Evolutionary conservation across 805 yeast species (phyloP).

Genomic region (Saturnispora hagleri): DNA sequence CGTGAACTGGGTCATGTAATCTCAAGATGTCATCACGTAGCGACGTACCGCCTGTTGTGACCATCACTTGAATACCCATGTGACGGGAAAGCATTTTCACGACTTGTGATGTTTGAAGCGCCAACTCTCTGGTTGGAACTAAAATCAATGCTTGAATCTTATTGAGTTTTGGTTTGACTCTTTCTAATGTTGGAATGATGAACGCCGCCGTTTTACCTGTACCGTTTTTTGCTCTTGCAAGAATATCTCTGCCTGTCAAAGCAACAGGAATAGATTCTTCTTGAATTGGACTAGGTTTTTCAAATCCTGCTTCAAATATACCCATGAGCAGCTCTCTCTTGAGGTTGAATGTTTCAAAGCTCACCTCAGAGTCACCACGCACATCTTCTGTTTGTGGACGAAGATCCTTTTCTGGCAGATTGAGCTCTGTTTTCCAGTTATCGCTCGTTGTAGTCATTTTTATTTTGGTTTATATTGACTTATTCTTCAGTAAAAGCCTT

Average conservation of each 20-base stretch:
- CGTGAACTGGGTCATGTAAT: constrained; percentile 86
- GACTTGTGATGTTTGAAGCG: constrained; percentile 94
- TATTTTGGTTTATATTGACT: background rate
- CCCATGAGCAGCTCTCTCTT: constrained; percentile 96
- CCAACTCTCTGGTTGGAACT: constrained; percentile 97
- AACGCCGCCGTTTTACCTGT: constrained; percentile 99
- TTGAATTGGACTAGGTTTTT: constrained; percentile 95
- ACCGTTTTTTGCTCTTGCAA: constrained; percentile 97
- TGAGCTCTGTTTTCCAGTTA: constrained; percentile 69
- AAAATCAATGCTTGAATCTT: constrained; percentile 87
- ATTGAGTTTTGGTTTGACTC: constrained; percentile 71
- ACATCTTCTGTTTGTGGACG: constrained; percentile 98
- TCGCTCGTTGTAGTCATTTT: background rate
- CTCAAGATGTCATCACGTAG: constrained; percentile 91
- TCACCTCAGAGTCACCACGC: constrained; percentile 74
- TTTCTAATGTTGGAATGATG: constrained; percentile 86
- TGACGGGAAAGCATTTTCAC: constrained; percentile 94
- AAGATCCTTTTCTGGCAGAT: constrained; percentile 76
- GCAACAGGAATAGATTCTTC: constrained; percentile 97
- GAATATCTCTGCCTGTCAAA: constrained; percentile 86
- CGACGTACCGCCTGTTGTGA: constrained; percentile 95
- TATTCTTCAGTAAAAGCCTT: background rate
- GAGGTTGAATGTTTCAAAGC: constrained; percentile 81
- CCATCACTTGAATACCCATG: constrained; percentile 88
- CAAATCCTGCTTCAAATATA: constrained; percentile 97